Evolutionary conservation across 257 asterid species (phyloP), one percentile per base, ranked within the genome.

Genomic region (Dorcoceras hygrometricum): DNA sequence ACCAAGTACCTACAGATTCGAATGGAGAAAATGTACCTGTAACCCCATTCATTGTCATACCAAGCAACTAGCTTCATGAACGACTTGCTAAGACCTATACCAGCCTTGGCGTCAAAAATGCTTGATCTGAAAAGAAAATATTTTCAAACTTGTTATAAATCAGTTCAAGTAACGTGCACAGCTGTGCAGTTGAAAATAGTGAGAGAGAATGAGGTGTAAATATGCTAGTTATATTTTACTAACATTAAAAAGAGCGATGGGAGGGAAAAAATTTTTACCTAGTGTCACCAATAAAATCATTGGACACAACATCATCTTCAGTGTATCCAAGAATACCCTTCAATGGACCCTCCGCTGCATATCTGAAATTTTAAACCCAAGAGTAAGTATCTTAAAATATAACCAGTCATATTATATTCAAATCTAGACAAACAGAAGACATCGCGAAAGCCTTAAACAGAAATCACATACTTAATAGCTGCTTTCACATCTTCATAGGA

Each of bases 41-140:
- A 94, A 70, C 99, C 99, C 97, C 97, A 94, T 74, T 94, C 99
- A 22, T 90, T 94, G 51, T 94, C 99, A 25, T 94, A 94, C 99
- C 99, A 94, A 6, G 99, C 82, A 54, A 94, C 95, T 0, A 94
- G 87, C 82, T 94, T 94, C 95, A 94, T 75, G 83, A 90, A 87
- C 18, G 96, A 84, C 57, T 73, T 78, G 53, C 92, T 94, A 25
- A 94, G 86, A 51, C 99, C 99, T 8, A 94, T 94, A 43, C 99
- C 99, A 72, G 97, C 99, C 61, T 94, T 94, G 8, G 99, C 96
- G 39, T 94, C 99, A 73, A 94, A 94, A 69, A 94, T 94, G 86
- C 99, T 94, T 4, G 99, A 94, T 83, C 99, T 94, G 67, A 24
- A 57, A 55, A 55, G 62, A 70, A 31, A 58, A 6, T 23, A 36